These are phyloP conservation scores for Polysphondylium violaceum DNA, from an alignment of 78 protist species.

Conservation along the genomic window DNA sequence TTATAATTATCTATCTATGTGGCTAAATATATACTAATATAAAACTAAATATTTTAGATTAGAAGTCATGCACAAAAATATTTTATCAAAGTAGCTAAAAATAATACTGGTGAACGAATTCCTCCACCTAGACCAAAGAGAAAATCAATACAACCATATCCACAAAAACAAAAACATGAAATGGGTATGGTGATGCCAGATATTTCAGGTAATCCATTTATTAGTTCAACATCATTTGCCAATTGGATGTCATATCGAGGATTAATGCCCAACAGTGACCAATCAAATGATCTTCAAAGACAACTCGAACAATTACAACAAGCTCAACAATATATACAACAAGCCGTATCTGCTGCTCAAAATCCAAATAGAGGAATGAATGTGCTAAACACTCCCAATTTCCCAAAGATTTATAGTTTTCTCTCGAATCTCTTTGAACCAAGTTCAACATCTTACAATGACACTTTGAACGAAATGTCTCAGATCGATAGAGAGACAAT, in stretches of 20 bases:
- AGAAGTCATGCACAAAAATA: conserved; percentile 89
- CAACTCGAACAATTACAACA: conserved; percentile 81
- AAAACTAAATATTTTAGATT: conserved; percentile 24
- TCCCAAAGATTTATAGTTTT: conserved; percentile 58
- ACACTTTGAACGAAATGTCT: conserved; percentile 28
- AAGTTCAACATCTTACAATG: conserved; percentile 10
- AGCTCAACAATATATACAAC: conserved; percentile 81
- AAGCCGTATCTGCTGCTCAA: conserved; percentile 54
- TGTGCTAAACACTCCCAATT: background rate
- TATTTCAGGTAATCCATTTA: conserved; percentile 48
- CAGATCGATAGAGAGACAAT: conserved; percentile 73
- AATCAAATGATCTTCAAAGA: conserved; percentile 17
- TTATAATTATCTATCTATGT: background rate
- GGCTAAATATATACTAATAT: background rate
- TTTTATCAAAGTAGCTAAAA: conserved; percentile 81
- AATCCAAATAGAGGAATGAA: conserved; percentile 6
- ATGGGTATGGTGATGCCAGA: conserved; percentile 48
- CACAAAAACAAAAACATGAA: conserved; percentile 64
- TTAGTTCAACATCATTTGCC: conserved; percentile 34
- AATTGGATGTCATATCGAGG: conserved; percentile 63
- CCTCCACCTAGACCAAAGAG: conserved; percentile 86
- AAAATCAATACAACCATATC: conserved; percentile 79
- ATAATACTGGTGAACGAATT: conserved; percentile 81
- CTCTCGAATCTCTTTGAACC: conserved; percentile 64
- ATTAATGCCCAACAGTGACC: conserved; percentile 47